phyloP scores from a whole-genome alignment of 495 filamentous ascomycete species.

The Usnea hakonensis region DNA sequence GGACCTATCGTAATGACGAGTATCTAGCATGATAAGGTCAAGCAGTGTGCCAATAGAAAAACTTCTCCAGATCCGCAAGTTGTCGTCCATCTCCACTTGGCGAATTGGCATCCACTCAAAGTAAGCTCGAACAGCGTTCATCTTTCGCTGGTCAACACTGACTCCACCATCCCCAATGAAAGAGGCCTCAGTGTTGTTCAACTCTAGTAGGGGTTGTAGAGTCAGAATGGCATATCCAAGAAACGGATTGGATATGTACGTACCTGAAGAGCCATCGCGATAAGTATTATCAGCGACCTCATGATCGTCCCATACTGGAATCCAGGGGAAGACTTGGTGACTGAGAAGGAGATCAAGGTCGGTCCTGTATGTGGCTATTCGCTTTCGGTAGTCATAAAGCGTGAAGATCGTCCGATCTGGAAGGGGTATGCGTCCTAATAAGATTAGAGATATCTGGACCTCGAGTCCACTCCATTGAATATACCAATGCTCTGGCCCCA shows the following conservation, averaged over 20 bases:
- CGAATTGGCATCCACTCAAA: constrained; percentile 50
- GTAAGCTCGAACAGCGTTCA: constrained; percentile 62
- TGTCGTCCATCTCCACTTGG: constrained; percentile 63
- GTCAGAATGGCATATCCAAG: not conserved
- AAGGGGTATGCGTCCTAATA: constrained; percentile 46
- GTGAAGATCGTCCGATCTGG: constrained; percentile 35
- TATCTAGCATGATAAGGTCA: constrained; percentile 64
- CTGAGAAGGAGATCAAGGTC: constrained; percentile 53
- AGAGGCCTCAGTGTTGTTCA: constrained; percentile 56
- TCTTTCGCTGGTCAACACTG: constrained; percentile 60
- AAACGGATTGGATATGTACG: not conserved
- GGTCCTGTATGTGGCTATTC: constrained; percentile 53
- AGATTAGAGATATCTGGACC: too few relatives aligned
- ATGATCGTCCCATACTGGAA: constrained; percentile 67
- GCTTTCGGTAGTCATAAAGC: constrained; percentile 55
- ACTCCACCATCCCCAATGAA: constrained; percentile 54
- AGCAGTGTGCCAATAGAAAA: constrained; percentile 58
- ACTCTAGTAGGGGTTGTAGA: constrained; percentile 15
- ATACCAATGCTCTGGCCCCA: constrained; percentile 44
- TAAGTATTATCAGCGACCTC: constrained; percentile 51
- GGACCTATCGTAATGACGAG: constrained; percentile 56
- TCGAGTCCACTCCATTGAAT: too few relatives aligned
- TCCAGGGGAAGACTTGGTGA: constrained; percentile 57
- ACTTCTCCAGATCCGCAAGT: constrained; percentile 60
- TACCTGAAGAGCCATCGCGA: constrained; percentile 40